Base-by-base conservation (phyloP, 768 basidiomycete genomes). In the Tricholoma sp. region DNA sequence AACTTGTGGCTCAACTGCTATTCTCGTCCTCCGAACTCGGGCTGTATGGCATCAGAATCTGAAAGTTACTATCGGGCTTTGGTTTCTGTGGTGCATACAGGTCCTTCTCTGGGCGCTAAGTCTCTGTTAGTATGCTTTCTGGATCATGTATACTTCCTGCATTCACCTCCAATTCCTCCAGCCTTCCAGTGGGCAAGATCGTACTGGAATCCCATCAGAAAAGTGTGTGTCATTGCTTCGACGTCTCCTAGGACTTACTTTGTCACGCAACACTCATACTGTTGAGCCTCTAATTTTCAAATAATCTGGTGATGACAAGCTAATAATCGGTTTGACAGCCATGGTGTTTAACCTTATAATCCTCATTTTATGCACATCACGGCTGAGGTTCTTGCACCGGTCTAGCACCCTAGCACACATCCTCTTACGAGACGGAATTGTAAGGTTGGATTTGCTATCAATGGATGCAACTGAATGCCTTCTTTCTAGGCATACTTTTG, bases 281-380 rank as follows among this genome's bases (percentile, higher is more conserved):
- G 71, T 72, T 59, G 45, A 66, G 64, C 11, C 6, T 24, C 24
- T 24, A 24, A 24, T 29, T 17, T 33, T 13, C 42, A 15, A 24
- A 3, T 41, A 31, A 11, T 7, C 11, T 31, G 1, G 13, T 34
- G 9, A 17, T 15, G 18, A 45, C 29, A 29, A 50, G 13, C 8
- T 55, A 41, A 41, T 18, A 18, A 12, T n/a, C 20, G n/a, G 39
- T 44, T 50, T 18, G 18, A 24, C 48, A 72, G 71, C 71, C 28
- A 72, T 72, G 71, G 64, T 60, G 8, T 70, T 70, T 57, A 70
- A 72, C 49, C 56, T 72, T 18, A 53, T 70, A 13, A 69, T 72
- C 32, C 61, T 72, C 15, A 6, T 68, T 12, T 61, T 72, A n/a
- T 72, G 71, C 53, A 57, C 64, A 1, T 69, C 57, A 49, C 62